These are phyloP conservation scores for Rubia peregrina DNA, from an alignment of 305 asterid genomes.

Conservation along the genomic window DNA sequence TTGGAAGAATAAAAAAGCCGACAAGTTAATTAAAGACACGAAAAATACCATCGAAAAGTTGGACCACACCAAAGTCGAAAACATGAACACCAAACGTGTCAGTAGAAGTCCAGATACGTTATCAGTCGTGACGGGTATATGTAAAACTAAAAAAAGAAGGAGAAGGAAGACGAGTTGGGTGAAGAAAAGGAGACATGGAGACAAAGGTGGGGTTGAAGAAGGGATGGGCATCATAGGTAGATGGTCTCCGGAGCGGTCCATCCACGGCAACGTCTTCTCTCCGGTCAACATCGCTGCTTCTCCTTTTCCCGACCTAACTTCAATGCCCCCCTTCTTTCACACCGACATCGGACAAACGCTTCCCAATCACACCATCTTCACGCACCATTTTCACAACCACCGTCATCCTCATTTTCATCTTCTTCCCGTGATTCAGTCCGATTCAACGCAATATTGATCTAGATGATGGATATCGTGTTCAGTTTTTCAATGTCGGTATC, in stretches of 20 bases:
- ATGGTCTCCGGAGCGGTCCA: constrained; percentile 19
- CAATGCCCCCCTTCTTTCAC: constrained; percentile 27
- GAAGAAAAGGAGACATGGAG: constrained; percentile 27
- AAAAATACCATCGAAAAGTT: too few relatives aligned
- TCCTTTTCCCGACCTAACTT: constrained; percentile 60
- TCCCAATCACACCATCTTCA: neutral
- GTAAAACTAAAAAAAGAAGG: neutral
- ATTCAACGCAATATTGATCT: too few relatives aligned
- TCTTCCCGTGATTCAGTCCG: neutral
- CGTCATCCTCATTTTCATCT: neutral
- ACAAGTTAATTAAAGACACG: too few relatives aligned
- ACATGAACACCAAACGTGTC: too few relatives aligned
- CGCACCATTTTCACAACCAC: neutral
- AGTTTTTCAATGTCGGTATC: too few relatives aligned
- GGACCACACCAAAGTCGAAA: too few relatives aligned
- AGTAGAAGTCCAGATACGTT: too few relatives aligned
- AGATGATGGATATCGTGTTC: too few relatives aligned
- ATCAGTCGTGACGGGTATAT: too few relatives aligned
- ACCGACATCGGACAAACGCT: too few relatives aligned
- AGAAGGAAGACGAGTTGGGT: constrained; percentile 10
- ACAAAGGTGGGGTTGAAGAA: constrained; percentile 25
- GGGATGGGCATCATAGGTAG: neutral
- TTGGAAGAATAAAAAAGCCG: too few relatives aligned
- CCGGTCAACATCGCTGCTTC: constrained; percentile 42
- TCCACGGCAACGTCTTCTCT: constrained; percentile 17